Evolutionary conservation across 805 yeast genomes (phyloP), one percentile per base, ranked within the genome.

Genomic region (Candida boidinii): DNA sequence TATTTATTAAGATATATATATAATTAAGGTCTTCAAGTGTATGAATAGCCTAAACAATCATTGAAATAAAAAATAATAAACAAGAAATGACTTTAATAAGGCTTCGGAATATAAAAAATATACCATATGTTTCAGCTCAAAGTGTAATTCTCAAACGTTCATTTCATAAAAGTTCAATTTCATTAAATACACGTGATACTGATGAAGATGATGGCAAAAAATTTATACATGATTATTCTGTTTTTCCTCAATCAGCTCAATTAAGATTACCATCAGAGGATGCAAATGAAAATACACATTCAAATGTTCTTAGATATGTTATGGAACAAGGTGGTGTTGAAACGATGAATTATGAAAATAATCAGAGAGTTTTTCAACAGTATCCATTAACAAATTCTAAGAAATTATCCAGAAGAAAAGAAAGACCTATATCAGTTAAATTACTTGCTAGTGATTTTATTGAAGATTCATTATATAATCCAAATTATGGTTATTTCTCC

Each of bases 391-490:
- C 70, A 6, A 62, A 51, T 18, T 51, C 60, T 24, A 49, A 49
- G 17, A 49, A 50, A 34, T 51, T 71, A 11, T 43, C 59, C 4
- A 53, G 50, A 23, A 44, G 59, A 45, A 57, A 45, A 43, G 52
- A 49, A 30, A 57, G 88, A 21, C 94, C 95, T 0, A 58, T 43
- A 21, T 64, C 68, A 18, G 70, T 75, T 6, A 79, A 80, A 50
- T 79, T 85, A 88, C 59, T 78, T n/a, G 58, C 79, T 0, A 61
- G 82, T 9, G 94, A 83, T 46, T 86, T 81, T 55, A 86, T 85
- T 36, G 94, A 84, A 45, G 94, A 85, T 51, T 78, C 90, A 14
- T 57, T 85, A 44, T 85, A 85, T 51, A 82, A 86, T 54, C 86
- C 90, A 0, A 48, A 67, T 41, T 85, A 85, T 51, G 95, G 95